Evolutionary conservation across 768 basidiomycete genomes (phyloP).

Genomic region (Phylloporus rhodoxanthus): DNA sequence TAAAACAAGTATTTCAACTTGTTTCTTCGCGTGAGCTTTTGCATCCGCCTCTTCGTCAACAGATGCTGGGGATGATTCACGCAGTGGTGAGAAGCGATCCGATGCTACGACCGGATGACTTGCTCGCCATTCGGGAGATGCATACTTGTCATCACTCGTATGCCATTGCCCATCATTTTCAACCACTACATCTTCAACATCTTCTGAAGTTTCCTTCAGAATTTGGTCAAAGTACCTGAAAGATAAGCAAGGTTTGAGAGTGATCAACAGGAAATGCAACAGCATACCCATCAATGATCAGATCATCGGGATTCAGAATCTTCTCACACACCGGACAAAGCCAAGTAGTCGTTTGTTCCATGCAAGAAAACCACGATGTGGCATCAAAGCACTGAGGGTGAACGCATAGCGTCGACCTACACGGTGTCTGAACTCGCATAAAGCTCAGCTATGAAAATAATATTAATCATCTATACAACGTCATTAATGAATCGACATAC

Average conservation of each 20-base stretch:
- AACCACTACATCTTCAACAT: constrained; percentile 86
- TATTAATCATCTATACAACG: neutral
- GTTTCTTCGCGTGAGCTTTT: constrained; percentile 43
- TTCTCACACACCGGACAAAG: constrained; percentile 91
- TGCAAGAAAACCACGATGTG: constrained; percentile 86
- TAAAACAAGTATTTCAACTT: constrained; percentile 56
- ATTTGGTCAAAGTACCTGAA: constrained; percentile 84
- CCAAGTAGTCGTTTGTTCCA: constrained; percentile 96
- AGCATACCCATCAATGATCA: constrained; percentile 86
- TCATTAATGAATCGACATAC: constrained; percentile 42
- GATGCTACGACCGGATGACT: constrained; percentile 37
- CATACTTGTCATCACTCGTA: constrained; percentile 80
- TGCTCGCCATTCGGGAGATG: constrained; percentile 65
- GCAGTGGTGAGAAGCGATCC: constrained; percentile 27
- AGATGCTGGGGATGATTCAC: constrained; percentile 23
- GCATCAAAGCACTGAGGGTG: constrained; percentile 97
- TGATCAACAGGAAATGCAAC: neutral
- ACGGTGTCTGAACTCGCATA: constrained; percentile 75
- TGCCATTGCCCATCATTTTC: constrained; percentile 98
- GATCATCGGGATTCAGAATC: constrained; percentile 66
- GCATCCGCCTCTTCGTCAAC: constrained; percentile 27
- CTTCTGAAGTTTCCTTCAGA: constrained; percentile 66
- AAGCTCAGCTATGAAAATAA: constrained; percentile 61
- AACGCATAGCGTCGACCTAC: constrained; percentile 80
- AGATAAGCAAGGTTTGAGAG: neutral